Percentiles rank a stretch among this genome's conserved stretches.
Conservation (phyloP, 148 eudicot genomes). For the Bassia scoparia region DNA sequence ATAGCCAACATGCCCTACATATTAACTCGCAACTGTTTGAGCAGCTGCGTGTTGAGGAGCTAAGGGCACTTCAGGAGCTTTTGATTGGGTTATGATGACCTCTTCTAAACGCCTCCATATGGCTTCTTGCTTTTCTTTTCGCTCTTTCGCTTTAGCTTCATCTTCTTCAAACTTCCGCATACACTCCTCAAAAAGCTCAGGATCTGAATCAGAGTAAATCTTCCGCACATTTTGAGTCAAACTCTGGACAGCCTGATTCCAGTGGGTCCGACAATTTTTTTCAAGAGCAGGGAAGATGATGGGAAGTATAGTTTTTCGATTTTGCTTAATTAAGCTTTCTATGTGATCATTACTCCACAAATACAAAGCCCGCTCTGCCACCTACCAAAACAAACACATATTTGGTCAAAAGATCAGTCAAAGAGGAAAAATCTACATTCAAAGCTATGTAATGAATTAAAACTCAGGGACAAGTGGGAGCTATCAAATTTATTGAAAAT, state of each 20-base stretch:
- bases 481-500: not conserved
- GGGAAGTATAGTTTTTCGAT: conserved; percentile 39
- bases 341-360: conserved; percentile 49
- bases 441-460: not conserved
- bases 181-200: conserved; percentile 40
- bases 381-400: conserved; percentile 28
- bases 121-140: conserved; percentile 32
- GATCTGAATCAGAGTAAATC: conserved; percentile 40
- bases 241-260: conserved; percentile 49
- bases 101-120: conserved; percentile 44
- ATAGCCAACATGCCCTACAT: conserved; percentile 9
- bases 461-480: not conserved
- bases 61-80: conserved; percentile 21
- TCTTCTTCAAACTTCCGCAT: conserved; percentile 39
- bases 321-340: conserved; percentile 43
- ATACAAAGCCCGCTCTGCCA: conserved; percentile 47
- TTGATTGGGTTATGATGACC: conserved; percentile 18
- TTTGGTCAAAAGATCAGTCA: not conserved
- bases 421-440: not conserved
- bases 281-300: conserved; percentile 42
- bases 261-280: conserved; percentile 38
- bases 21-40: conserved; percentile 21
- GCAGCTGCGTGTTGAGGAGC: conserved; percentile 24
- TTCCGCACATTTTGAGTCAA: conserved; percentile 44
- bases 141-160: conserved; percentile 33